These are phyloP conservation scores for Colletotrichum aenigma DNA, from an alignment of 2,329 filamentous ascomycete species.

Conservation along the genomic window DNA sequence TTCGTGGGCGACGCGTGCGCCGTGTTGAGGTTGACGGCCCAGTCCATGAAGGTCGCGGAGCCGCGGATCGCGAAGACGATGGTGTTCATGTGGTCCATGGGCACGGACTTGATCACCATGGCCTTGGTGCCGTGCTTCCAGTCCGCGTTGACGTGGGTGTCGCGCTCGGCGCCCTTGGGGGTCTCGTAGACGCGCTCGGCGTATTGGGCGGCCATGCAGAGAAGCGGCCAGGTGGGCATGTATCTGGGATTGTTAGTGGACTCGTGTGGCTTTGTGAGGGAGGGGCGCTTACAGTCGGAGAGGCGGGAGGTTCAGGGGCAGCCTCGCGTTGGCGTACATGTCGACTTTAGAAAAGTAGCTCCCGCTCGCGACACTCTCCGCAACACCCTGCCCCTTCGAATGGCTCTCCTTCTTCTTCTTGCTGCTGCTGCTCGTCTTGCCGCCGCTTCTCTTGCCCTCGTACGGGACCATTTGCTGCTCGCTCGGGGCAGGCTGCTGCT, in stretches of 20 bases:
- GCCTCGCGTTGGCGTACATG: conserved; percentile 76
- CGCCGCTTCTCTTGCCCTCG: not conserved
- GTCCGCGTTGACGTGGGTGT: conserved; percentile 73
- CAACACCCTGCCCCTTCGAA: not conserved
- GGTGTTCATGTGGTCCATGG: conserved; percentile 77
- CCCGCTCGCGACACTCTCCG: conserved; percentile 22
- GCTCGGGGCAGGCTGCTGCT: conserved; percentile 12
- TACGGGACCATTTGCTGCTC: not conserved
- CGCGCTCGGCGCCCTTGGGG: conserved; percentile 65
- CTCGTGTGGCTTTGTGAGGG: too few relatives aligned
- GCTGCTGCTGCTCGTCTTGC: not conserved
- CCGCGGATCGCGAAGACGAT: conserved; percentile 87
- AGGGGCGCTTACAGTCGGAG: conserved; percentile 60
- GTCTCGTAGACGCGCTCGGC: conserved; percentile 76
- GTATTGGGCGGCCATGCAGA: conserved; percentile 80
- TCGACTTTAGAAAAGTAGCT: conserved; percentile 73
- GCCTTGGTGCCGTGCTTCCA: conserved; percentile 79
- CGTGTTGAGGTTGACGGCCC: conserved; percentile 81
- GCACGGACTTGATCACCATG: conserved; percentile 82
- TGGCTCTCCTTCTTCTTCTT: conserved; percentile 7
- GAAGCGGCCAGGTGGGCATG: conserved; percentile 75
- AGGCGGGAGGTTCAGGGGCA: conserved; percentile 70
- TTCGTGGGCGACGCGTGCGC: conserved; percentile 67
- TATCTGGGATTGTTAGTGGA: conserved; percentile 51
- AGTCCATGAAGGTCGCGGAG: conserved; percentile 81